Base-by-base conservation (phyloP, 257 asterid species). In the Jaltomata sinuosa region DNA sequence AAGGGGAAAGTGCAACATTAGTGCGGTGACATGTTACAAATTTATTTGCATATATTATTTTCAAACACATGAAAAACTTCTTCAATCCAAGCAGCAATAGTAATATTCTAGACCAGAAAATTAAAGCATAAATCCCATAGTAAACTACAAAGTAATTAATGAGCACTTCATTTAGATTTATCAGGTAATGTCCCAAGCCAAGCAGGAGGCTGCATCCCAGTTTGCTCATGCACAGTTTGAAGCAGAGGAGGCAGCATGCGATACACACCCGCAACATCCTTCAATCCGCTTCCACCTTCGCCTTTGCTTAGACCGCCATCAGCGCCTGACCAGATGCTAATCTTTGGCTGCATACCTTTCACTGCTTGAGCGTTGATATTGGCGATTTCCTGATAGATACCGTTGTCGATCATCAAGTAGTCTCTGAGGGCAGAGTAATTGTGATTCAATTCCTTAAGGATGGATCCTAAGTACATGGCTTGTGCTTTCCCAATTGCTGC, bases 161-260 rank as follows among this genome's bases (percentile, higher is more conserved):
- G 59, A 11, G 62, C 10, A 25, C 10, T 25, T 50, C 27, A 38
- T 15, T 52, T 61, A 8, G 77, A 61, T 32, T 61, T 54, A 19
- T 59, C 77, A 19, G 34, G 47, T 59, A 81, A 59, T 29, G 84
- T 36, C 25, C 77, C 84, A 50, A 81, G 47, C 84, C 84, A 81
- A 36, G 76, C 49, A 49, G 84, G 84, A 36, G 84, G 84, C n/a
- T 57, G 34, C 84, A 81, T 81, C 45, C 84, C 84, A 61, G 84
- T 81, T 81, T 81, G 84, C 6, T 81, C 84, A 5, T 81, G 84
- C 54, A 81, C 71, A 18, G 84, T 81, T 7, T 34, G 65, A 32
- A 81, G 52, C 40, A 81, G 31, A 3, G 76, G 84, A 34, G 84
- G 84, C 77, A 81, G 42, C 84, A 81, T 81, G 6, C 68, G 47